These are phyloP conservation scores for Arbutus unedo DNA, from an alignment of 148 eudicot genomes.

Conservation along the genomic window DNA sequence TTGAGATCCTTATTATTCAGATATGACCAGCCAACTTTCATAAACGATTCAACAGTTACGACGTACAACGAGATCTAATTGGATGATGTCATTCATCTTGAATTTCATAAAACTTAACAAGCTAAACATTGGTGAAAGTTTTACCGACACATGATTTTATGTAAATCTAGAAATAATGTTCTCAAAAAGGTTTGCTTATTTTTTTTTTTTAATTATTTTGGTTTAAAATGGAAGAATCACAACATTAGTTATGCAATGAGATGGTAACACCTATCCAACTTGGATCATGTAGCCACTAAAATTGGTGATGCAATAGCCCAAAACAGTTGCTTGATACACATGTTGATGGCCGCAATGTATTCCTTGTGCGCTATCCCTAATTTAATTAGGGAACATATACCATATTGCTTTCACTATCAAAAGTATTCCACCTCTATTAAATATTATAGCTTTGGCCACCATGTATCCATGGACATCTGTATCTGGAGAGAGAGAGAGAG, in stretches of 20 bases:
- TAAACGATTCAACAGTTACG: not conserved
- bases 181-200: too few species aligned
- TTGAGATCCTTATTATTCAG: not conserved
- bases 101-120: not conserved
- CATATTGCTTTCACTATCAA: not conserved
- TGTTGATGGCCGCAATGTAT: not conserved
- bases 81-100: not conserved
- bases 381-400: not conserved
- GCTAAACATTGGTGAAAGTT: not conserved
- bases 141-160: not conserved
- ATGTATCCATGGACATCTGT: not conserved
- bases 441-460: not conserved
- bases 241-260: not conserved
- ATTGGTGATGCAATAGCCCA: not conserved
- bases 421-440: not conserved
- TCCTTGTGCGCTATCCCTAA: not conserved
- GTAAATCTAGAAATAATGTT: too few species aligned
- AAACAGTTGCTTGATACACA: not conserved
- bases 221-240: not conserved
- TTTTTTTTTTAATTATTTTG: not conserved
- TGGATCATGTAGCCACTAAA: not conserved
- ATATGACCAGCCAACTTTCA: not conserved
- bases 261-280: not conserved
- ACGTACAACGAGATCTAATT: not conserved
- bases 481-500: too few species aligned